phyloP scores from a whole-genome alignment of 2,329 filamentous ascomycete species.

The Colletotrichum liriopes region DNA sequence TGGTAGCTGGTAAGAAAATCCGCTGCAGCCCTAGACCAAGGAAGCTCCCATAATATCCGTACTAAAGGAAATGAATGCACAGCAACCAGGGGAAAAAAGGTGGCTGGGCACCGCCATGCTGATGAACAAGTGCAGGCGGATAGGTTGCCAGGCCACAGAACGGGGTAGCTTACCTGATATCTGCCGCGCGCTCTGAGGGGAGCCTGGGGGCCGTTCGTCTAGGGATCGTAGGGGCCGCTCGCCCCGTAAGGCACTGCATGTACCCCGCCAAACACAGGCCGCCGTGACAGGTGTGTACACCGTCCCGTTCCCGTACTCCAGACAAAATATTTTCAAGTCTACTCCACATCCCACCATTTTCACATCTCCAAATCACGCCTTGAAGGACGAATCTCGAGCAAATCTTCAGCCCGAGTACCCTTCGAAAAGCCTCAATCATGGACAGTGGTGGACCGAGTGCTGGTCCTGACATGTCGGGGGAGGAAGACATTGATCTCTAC shows the following conservation, averaged over 20 bases:
- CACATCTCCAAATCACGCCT: constrained; percentile 40
- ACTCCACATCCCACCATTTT: constrained; percentile 42
- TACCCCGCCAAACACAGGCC: constrained; percentile 38
- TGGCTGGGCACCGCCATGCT: constrained; percentile 9
- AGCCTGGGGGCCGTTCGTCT: not conserved
- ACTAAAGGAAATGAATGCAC: not conserved
- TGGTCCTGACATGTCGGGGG: constrained; percentile 34
- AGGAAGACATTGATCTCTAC: constrained; percentile 73
- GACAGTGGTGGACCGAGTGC: constrained; percentile 43
- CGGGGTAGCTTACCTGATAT: constrained; percentile 27
- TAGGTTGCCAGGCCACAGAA: not conserved
- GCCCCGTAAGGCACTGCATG: constrained; percentile 24
- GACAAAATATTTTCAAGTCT: constrained; percentile 41
- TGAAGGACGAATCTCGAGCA: constrained; percentile 39
- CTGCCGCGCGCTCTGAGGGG: constrained; percentile 2
- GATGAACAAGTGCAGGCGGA: constrained; percentile 23
- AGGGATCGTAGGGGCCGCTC: constrained; percentile 27
- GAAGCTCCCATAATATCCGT: not conserved
- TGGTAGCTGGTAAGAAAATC: not conserved
- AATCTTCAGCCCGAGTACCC: constrained; percentile 35
- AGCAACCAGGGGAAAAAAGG: too few relatives aligned
- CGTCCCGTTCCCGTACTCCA: constrained; percentile 24
- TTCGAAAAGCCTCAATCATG: constrained; percentile 43
- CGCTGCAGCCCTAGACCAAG: not conserved
- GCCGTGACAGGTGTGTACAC: constrained; percentile 3